phyloP scores from a whole-genome alignment of 768 basidiomycete species.

The Lepiota subincarnata region DNA sequence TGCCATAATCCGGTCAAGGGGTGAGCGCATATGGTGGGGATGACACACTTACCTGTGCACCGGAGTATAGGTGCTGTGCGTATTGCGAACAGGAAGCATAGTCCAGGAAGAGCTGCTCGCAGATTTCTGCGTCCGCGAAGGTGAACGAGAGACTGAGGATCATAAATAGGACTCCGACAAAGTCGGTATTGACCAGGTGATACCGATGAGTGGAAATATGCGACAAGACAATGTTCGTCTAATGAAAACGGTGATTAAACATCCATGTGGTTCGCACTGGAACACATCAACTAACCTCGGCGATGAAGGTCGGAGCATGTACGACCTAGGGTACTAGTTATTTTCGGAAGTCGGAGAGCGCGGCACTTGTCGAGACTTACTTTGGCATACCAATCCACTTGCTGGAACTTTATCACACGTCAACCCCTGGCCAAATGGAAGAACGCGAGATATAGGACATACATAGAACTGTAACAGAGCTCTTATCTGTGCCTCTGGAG shows the following conservation, averaged over 20 bases:
- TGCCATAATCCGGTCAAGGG: not conserved
- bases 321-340: constrained; percentile 13
- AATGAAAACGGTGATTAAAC: not conserved
- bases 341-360: not conserved
- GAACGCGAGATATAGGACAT: not conserved
- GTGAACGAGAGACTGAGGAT: constrained; percentile 21
- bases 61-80: constrained; percentile 20
- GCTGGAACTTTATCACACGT: constrained; percentile 3
- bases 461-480: constrained; percentile 22
- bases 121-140: constrained; percentile 19
- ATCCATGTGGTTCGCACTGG: not conserved
- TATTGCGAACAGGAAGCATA: constrained; percentile 14
- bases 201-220: constrained; percentile 3
- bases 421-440: not conserved
- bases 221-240: constrained; percentile 5
- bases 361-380: not conserved
- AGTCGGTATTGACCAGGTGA: constrained; percentile 11
- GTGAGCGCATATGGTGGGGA: too few relatives aligned
- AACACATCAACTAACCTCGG: constrained; percentile 13
- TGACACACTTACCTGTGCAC: constrained; percentile 18
- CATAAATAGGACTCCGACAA: constrained; percentile 21
- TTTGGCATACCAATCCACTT: constrained; percentile 12
- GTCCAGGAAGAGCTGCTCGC: constrained; percentile 17
- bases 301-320: constrained; percentile 21
- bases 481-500: constrained; percentile 13